A percentile compares a stretch with the other conserved stretches of the same genome.
Conservation (phyloP, 2,329 filamentous ascomycete genomes). For the Dryadomyces sulphureus region DNA sequence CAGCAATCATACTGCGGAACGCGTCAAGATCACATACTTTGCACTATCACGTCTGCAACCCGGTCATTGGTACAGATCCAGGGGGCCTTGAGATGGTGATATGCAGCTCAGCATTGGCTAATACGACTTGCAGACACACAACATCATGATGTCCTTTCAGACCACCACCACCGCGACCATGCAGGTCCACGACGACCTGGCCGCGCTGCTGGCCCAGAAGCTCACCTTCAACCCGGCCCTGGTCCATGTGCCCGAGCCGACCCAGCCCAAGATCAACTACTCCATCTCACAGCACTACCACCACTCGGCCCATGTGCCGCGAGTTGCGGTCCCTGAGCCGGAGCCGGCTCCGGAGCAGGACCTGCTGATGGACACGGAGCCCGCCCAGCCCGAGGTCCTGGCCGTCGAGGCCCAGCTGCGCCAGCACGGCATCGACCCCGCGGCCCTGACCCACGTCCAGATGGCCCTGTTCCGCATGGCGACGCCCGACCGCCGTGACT, state of each 20-base stretch:
- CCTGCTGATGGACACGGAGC: slow-evolving; percentile 25
- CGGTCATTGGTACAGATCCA: neutral
- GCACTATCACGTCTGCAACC: neutral
- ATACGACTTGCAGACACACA: neutral
- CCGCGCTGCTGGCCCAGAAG: slow-evolving; percentile 63
- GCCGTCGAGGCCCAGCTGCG: slow-evolving; percentile 43
- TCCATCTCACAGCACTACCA: slow-evolving; percentile 72
- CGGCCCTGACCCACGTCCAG: slow-evolving; percentile 57
- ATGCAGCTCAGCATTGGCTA: neutral
- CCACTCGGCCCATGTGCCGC: slow-evolving; percentile 55
- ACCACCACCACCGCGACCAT: slow-evolving; percentile 17
- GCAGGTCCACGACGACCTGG: slow-evolving; percentile 67
- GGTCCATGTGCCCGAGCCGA: neutral
- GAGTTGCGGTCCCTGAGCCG: slow-evolving; percentile 19
- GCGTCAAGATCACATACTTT: too few relatives aligned
- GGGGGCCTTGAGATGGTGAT: neutral
- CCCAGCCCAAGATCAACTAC: slow-evolving; percentile 42
- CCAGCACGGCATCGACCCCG: slow-evolving; percentile 55
- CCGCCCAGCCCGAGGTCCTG: slow-evolving; percentile 30
- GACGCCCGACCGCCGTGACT: slow-evolving; percentile 53
- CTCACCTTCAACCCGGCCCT: slow-evolving; percentile 38
- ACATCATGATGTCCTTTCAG: slow-evolving; percentile 8
- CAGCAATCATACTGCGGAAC: too few relatives aligned
- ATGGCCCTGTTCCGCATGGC: slow-evolving; percentile 66
- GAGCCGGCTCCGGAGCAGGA: slow-evolving; percentile 18